phyloP scores from a whole-genome alignment of 306 rosid genomes.

The Abrus precatorius region DNA sequence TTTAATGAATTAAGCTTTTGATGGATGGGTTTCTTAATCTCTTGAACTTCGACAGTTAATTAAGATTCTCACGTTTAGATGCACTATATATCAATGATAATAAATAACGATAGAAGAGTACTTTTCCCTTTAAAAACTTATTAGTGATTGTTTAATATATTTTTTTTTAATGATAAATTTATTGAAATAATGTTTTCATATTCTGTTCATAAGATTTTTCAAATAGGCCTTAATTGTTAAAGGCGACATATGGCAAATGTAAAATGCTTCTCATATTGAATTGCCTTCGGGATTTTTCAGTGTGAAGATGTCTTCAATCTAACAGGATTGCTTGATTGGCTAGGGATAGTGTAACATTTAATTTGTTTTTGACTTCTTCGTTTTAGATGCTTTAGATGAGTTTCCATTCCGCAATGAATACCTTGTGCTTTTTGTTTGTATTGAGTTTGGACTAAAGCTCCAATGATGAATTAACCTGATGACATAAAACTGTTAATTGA shows the following conservation, averaged over 20 bases:
- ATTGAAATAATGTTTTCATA: too few species aligned
- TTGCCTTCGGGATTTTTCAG: too few species aligned
- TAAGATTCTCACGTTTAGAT: not conserved
- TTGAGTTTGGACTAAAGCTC: slow-evolving; percentile 49
- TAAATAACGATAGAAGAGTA: too few species aligned
- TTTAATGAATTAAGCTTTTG: too few species aligned
- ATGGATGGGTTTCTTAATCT: not conserved
- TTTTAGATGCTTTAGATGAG: not conserved
- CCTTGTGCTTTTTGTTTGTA: slow-evolving; percentile 6
- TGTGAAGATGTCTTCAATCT: not conserved
- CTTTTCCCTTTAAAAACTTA: too few species aligned
- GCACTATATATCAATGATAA: not conserved
- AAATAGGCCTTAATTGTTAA: too few species aligned
- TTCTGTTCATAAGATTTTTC: too few species aligned
- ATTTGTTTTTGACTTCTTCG: not conserved
- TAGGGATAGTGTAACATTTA: not conserved
- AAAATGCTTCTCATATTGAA: too few species aligned
- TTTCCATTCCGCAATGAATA: slow-evolving; percentile 5
- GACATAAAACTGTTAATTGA: slow-evolving; percentile 25
- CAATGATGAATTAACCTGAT: slow-evolving; percentile 53
- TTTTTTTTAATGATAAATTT: too few species aligned
- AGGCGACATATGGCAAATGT: too few species aligned
- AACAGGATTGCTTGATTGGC: slow-evolving; percentile 10
- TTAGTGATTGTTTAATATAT: too few species aligned
- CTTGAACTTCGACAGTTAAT: not conserved